phyloP scores from a whole-genome alignment of 257 asterid genomes.

The Solanum sparsipilum region DNA sequence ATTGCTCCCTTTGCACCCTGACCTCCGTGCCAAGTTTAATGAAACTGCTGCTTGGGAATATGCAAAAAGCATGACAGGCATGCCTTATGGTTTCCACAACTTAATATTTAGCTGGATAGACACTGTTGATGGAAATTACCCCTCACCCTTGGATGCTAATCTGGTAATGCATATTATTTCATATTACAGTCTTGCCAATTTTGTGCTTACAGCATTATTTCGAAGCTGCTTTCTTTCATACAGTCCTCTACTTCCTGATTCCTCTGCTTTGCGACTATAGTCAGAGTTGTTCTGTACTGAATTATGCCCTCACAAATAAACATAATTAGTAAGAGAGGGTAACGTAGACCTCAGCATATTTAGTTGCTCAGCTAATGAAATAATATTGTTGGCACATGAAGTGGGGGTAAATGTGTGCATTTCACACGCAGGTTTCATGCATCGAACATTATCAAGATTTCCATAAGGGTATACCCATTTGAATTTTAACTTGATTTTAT shows the following conservation, averaged over 20 bases:
- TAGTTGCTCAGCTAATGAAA: background rate
- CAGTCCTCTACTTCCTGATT: background rate
- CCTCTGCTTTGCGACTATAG: background rate
- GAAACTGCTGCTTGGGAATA: constrained; percentile 90
- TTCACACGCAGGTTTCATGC: background rate
- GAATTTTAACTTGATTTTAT: background rate
- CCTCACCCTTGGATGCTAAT: constrained; percentile 80
- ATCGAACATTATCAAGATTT: background rate
- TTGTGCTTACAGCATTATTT: background rate
- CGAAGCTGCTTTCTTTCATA: background rate
- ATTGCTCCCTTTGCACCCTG: constrained; percentile 71
- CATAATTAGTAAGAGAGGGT: background rate
- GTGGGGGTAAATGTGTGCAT: background rate
- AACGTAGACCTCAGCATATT: background rate
- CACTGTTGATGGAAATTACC: constrained; percentile 66
- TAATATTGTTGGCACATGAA: background rate
- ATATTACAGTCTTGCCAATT: background rate
- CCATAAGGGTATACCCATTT: background rate
- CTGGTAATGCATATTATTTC: constrained; percentile 40
- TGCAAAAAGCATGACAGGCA: constrained; percentile 71
- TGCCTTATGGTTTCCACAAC: constrained; percentile 88
- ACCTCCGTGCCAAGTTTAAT: constrained; percentile 69
- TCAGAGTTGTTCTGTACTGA: background rate
- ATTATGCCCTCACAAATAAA: background rate
- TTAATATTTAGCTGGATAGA: constrained; percentile 96